Base-by-base conservation (phyloP, 768 basidiomycete genomes). In the Porphyrellus cyaneotinctus region DNA sequence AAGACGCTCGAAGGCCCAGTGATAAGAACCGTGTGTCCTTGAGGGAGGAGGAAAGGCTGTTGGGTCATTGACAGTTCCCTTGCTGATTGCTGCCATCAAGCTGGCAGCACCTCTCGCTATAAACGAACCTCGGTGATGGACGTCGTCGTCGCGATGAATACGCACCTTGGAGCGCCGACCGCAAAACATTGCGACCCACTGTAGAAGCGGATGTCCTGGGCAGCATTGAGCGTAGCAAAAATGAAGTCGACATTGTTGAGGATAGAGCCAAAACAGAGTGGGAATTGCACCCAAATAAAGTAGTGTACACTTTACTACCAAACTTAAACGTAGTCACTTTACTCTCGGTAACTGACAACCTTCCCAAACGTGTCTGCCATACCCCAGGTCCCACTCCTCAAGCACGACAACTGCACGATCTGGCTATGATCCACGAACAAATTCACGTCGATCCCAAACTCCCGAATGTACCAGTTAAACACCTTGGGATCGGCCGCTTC, bases 1-100 rank as follows among this genome's bases (percentile, higher is more conserved):
- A 26, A 94, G 78, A 48, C 95, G 88, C 72, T 99, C 97, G 66
- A 97, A 98, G 2, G 93, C 85, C 84, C 83, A 85, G 69, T 85
- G 95, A 72, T 97, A 85, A 2, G 93, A 94, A 45, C 97, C 95
- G 62, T 95, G 89, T 1, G 81, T 70, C 65, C 81, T 86, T 53
- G 82, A 87, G 6, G 93, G 82, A 6, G 84, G 69, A 20, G 95
- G 95, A 76, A 95, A 97, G 10, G 84, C 75, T 2, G 90, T 93
- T 2, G 95, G 89, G 68, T 99, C 97, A 73, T 99, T 98, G 54
- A 93, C 94, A 28, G 91, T 89, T 46, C 95, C 97, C 68, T 83
- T 82, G 74, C 87, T 82, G 64, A 97, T 81, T 53, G 94, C 93
- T 91, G 57, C 52, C 5, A 62, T 57, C 17, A 68, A 61, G 45